A percentile compares a stretch with the other conserved stretches of the same genome.
Evolutionary conservation across 306 rosid species (phyloP).

Genomic region (Pyrus betulifolia): DNA sequence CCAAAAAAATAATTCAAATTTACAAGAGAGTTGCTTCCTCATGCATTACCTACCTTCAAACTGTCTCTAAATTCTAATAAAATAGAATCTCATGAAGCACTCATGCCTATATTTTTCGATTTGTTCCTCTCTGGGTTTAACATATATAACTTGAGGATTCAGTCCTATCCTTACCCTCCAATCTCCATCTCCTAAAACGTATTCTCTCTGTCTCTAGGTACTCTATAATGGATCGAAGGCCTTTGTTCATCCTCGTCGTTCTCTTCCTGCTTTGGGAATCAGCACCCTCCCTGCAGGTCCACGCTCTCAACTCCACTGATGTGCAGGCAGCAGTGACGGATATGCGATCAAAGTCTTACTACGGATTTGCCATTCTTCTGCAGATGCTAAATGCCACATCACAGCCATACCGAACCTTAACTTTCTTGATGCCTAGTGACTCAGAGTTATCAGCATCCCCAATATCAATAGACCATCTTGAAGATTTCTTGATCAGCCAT

Average conservation of each 20-base stretch:
- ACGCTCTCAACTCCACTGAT: conserved; percentile 29
- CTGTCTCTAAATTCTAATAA: neutral
- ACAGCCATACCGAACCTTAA: conserved; percentile 25
- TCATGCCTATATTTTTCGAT: neutral
- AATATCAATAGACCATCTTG: conserved; percentile 20
- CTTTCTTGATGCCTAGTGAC: conserved; percentile 52
- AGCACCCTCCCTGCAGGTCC: neutral
- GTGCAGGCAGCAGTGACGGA: conserved; percentile 31
- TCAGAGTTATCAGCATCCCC: conserved; percentile 27
- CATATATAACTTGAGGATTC: neutral
- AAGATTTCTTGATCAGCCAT: conserved; percentile 35
- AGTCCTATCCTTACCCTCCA: neutral
- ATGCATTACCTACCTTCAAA: conserved; percentile 3
- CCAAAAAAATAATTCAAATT: neutral
- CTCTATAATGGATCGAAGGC: conserved; percentile 13
- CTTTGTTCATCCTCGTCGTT: conserved; percentile 13
- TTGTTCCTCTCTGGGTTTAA: neutral
- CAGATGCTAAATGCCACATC: conserved; percentile 44
- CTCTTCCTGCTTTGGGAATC: conserved; percentile 24
- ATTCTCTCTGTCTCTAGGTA: neutral
- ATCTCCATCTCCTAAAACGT: neutral
- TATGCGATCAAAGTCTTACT: conserved; percentile 41
- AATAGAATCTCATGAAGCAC: neutral
- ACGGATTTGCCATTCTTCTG: conserved; percentile 53
- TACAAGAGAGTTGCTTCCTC: neutral